Conservation (phyloP, 2,329 filamentous ascomycete species). For the Fusarium sp. region DNA sequence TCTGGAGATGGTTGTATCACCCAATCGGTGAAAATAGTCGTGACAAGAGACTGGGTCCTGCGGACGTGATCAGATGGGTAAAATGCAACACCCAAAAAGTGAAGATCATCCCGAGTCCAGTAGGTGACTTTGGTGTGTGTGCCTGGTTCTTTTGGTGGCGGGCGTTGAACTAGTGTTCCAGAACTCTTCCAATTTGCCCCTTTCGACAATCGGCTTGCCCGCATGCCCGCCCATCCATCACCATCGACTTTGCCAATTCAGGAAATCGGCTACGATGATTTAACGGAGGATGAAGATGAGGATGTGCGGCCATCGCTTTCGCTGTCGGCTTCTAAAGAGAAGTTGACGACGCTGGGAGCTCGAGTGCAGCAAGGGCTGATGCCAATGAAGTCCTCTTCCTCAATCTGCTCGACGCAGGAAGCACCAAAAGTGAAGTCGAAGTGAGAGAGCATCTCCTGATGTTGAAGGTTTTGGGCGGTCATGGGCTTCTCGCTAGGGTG, state of each 20-base stretch:
- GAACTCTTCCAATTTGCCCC: slow-evolving; percentile 38
- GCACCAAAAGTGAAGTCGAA: slow-evolving; percentile 65
- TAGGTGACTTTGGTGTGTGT: slow-evolving; percentile 22
- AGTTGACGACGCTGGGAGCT: slow-evolving; percentile 55
- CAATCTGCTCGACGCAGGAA: slow-evolving; percentile 53
- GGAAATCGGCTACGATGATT: slow-evolving; percentile 42
- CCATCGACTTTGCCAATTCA: slow-evolving; percentile 39
- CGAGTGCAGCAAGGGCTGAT: slow-evolving; percentile 64
- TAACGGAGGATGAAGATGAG: slow-evolving; percentile 43
- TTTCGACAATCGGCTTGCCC: slow-evolving; percentile 33
- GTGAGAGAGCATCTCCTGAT: slow-evolving; percentile 63
- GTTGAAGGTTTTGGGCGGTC: slow-evolving; percentile 62
- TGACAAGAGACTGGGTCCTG: slow-evolving; percentile 17
- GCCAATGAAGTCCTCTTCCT: slow-evolving; percentile 54
- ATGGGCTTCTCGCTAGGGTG: slow-evolving; percentile 64
- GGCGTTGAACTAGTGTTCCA: slow-evolving; percentile 32
- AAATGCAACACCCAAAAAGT: slow-evolving; percentile 17
- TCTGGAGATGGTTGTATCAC: slow-evolving; percentile 24
- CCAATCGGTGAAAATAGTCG: slow-evolving; percentile 27
- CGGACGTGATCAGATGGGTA: slow-evolving; percentile 13
- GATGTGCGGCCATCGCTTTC: slow-evolving; percentile 45
- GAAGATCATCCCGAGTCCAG: slow-evolving; percentile 17
- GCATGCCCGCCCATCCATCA: slow-evolving; percentile 42
- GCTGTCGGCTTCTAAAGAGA: slow-evolving; percentile 39
- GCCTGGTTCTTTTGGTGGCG: slow-evolving; percentile 22